Base-by-base conservation (phyloP, 2,329 filamentous ascomycete species). In the Phyllosticta citriasiana region DNA sequence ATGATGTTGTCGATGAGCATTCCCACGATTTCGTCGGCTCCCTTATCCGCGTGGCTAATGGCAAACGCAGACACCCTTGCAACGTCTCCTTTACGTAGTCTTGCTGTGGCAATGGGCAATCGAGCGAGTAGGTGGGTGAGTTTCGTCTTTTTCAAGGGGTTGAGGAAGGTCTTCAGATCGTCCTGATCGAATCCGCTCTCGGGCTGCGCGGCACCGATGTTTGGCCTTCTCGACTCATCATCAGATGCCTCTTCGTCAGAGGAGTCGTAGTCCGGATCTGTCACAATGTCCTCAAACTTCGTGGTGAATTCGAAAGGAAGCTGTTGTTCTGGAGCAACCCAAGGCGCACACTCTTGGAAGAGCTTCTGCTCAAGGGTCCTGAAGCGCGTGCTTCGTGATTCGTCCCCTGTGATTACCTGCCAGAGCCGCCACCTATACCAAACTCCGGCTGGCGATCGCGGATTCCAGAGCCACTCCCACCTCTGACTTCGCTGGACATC, bases 391-490 rank as follows among this genome's bases (percentile, higher is more conserved):
- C 53, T 56, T 16, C 53, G 53, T 12, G 22, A n/a, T 4, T 61
- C 24, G 1, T 80, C 80, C 4, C 86, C 86, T 0, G 88, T 91
- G n/a, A 93, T 79, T 8, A 93, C 81, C 67, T 94, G 86, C 89
- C 92, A 97, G 53, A 97, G 71, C 53, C 90, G 85, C 88, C 91
- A 97, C 53, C 94, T 86, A 73, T 97, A 97, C 82, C 92, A 99
- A 16, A 95, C 83, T 16, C 88, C 93, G 26, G 85, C 91, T 64
- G 82, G 79, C 68, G 86, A 92, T 65, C 86, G 83, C 22, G 91
- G 83, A 72, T 97, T 88, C 87, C 90, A 99, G 4, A 99, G 79
- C 89, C 92, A 99, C 0, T 91, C 88, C 86, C 93, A 97, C 66
- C 88, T 91, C 72, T 96, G 89, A 63, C 96, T 89, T 51, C 81